Base-by-base conservation (phyloP, 495 filamentous ascomycete genomes). In the Annulohypoxylon nitens region DNA sequence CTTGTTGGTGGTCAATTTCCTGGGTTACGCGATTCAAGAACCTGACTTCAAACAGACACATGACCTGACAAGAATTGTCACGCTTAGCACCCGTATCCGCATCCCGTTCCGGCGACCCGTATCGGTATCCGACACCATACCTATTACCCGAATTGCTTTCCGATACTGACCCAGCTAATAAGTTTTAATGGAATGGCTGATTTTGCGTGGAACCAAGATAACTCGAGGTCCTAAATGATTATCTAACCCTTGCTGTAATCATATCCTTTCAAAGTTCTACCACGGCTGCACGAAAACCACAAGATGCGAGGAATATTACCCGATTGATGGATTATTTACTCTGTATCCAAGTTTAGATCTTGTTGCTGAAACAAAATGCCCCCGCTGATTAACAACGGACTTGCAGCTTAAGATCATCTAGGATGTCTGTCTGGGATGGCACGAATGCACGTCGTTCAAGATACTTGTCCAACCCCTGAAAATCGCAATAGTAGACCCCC, bases 401-500 rank as follows among this genome's bases (percentile, higher is more conserved):
- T 10, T 12, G n/a, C 3, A 39, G 18, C 14, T 37, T 58, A 26
- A 50, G 45, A 51, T 63, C n/a, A 8, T 41, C 11, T 8, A 63
- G 23, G 33, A 51, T 30, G 11, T 23, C n/a, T 36, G 30, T 14
- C 30, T 30, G 30, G 30, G 30, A 30, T 30, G 30, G 5, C 30
- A 30, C 30, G 30, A 30, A 30, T 20, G 41, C 12, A 26, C 16
- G 57, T 47, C 23, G 43, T 39, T 4, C 59, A 39, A 41, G 33
- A 9, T 26, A 47, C 43, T 34, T 39, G 45, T 30, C 43, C 12
- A 41, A 47, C 47, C 54, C 64, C 36, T 65, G 37, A 62, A 57
- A 61, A 74, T 74, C 67, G 36, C n/a, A 61, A 69, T 69, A 30
- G 30, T 30, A 30, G 30, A 6, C 5, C 30, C 30, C 30, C 18